Evolutionary conservation across 352 stramenopile genomes (phyloP).

Genomic region (Pythium sp.): DNA sequence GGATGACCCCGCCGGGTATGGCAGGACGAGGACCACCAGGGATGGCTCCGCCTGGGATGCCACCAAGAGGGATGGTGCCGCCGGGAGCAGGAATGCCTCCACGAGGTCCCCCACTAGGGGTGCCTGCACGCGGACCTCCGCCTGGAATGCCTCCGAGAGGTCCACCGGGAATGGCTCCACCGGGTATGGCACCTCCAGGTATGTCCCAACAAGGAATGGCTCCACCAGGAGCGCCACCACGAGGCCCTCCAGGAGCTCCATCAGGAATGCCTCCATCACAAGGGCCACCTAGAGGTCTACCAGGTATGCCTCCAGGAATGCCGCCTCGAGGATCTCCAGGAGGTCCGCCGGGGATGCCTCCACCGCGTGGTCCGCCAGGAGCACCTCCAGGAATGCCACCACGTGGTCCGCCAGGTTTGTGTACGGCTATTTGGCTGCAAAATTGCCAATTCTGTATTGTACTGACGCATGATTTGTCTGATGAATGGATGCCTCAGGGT

Average conservation of each 20-base stretch:
- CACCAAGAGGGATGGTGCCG: conserved; percentile 7
- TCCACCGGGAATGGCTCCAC: conserved; percentile 14
- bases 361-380: conserved; percentile 19
- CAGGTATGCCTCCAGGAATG: conserved; percentile 24
- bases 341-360: conserved; percentile 20
- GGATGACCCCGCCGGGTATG: conserved; percentile 8
- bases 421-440: not conserved
- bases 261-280: conserved; percentile 10
- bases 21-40: too few species aligned
- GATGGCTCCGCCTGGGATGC: not conserved
- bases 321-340: conserved; percentile 20
- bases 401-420: conserved; percentile 19
- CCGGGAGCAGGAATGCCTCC: conserved; percentile 14
- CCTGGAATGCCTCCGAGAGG: not conserved
- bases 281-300: conserved; percentile 16
- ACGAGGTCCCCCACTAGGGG: not conserved
- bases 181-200: conserved; percentile 1
- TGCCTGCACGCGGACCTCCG: too few species aligned
- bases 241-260: conserved; percentile 3
- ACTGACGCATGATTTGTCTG: not conserved
- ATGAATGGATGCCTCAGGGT: conserved; percentile 5
- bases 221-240: conserved; percentile 14
- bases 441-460: not conserved
- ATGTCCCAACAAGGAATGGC: conserved; percentile 14
- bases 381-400: conserved; percentile 24